A percentile compares a stretch with the other conserved stretches of the same genome.
These are phyloP conservation scores for Cyberlindnera euphorbiae DNA, from an alignment of 805 yeast genomes.

Conservation along the genomic window DNA sequence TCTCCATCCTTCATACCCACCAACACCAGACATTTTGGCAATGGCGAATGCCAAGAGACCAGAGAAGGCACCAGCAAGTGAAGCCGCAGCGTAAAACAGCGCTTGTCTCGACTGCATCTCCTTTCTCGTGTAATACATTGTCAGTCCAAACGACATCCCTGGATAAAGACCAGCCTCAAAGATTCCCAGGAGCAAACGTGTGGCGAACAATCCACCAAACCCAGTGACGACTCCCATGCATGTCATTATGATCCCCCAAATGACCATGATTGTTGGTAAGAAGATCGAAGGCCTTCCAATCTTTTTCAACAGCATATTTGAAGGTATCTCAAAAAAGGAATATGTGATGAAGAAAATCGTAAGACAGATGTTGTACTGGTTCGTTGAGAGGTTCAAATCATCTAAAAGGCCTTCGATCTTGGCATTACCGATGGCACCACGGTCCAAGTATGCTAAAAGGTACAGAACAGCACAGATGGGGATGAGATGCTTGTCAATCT, in stretches of 20 bases:
- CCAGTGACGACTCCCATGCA: slow-evolving; percentile 18
- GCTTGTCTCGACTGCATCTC: slow-evolving; percentile 25
- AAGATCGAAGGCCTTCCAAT: slow-evolving; percentile 15
- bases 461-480: slow-evolving; percentile 16
- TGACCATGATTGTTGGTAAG: slow-evolving; percentile 10
- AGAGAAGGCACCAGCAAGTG: slow-evolving; percentile 22
- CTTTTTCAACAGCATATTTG: slow-evolving; percentile 17
- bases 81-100: slow-evolving; percentile 22
- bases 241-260: slow-evolving; percentile 16
- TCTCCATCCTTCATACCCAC: slow-evolving; percentile 15
- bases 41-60: slow-evolving; percentile 24
- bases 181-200: slow-evolving; percentile 17
- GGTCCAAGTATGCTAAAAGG: slow-evolving; percentile 16
- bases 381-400: slow-evolving; percentile 8
- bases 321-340: slow-evolving; percentile 17
- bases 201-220: slow-evolving; percentile 12
- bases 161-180: slow-evolving; percentile 21
- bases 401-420: slow-evolving; percentile 5
- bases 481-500: slow-evolving; percentile 15
- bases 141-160: slow-evolving; percentile 18
- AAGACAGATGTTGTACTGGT: slow-evolving; percentile 10
- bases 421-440: slow-evolving; percentile 17
- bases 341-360: slow-evolving; percentile 19
- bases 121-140: slow-evolving; percentile 23
- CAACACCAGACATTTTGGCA: slow-evolving; percentile 13